These are phyloP conservation scores for Stachybotrys chartarum DNA, from an alignment of 2,329 filamentous ascomycete genomes.

Conservation along the genomic window DNA sequence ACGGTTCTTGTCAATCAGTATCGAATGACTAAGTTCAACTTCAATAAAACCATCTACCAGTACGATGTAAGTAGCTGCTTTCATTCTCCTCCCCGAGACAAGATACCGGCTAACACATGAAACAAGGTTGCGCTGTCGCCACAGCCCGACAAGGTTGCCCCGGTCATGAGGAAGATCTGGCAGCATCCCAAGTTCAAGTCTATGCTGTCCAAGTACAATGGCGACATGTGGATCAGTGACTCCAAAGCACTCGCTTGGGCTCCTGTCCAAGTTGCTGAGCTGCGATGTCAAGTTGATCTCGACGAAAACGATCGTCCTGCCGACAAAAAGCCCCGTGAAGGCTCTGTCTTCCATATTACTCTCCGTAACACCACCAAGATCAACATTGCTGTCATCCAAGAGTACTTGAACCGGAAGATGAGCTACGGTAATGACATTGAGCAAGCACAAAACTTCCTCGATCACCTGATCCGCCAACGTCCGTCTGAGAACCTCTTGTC, in stretches of 20 bases:
- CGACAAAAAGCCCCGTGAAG: constrained; percentile 17
- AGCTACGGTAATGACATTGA: constrained; percentile 61
- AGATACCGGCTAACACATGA: constrained; percentile 4
- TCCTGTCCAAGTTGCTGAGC: constrained; percentile 36
- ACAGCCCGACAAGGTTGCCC: constrained; percentile 51
- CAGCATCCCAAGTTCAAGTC: constrained; percentile 52
- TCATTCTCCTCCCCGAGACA: not conserved
- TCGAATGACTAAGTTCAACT: constrained; percentile 52
- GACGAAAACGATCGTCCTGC: constrained; percentile 54
- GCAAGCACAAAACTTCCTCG: constrained; percentile 82
- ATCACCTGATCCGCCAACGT: constrained; percentile 79
- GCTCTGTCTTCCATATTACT: constrained; percentile 51
- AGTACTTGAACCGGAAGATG: constrained; percentile 56
- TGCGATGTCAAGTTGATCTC: constrained; percentile 61
- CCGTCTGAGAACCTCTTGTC: constrained; percentile 60
- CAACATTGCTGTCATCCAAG: constrained; percentile 56
- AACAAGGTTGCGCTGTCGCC: constrained; percentile 57
- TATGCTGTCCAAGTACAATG: constrained; percentile 39
- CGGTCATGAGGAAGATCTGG: constrained; percentile 73
- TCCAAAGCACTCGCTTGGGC: constrained; percentile 81
- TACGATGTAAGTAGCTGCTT: constrained; percentile 63
- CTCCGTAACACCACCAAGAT: constrained; percentile 62
- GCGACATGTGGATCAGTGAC: constrained; percentile 63
- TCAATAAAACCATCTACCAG: constrained; percentile 61
- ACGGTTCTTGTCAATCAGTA: constrained; percentile 66